These are phyloP conservation scores for Magnolia kwangsiensis DNA, from an alignment of 164 flowering plant species.

Conservation along the genomic window DNA sequence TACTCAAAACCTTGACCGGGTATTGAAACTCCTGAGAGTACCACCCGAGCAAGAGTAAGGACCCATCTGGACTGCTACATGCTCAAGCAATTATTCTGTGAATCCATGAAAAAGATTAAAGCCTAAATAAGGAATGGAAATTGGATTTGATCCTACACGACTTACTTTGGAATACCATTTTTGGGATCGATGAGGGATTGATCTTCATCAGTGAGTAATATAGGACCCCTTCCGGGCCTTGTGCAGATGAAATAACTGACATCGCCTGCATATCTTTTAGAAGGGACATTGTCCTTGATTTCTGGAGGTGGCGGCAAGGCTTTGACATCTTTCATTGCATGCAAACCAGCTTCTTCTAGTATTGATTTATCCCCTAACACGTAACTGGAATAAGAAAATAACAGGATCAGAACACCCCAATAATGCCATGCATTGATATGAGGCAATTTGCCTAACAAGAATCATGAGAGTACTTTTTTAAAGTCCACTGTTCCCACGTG, in stretches of 20 bases:
- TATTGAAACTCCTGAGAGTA: no score
- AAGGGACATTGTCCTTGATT: constrained; percentile 35
- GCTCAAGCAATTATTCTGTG: no score
- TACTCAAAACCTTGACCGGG: no score
- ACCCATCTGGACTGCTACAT: no score
- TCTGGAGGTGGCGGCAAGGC: constrained; percentile 75
- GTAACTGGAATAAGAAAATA: constrained; percentile 41
- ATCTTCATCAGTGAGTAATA: constrained; percentile 49
- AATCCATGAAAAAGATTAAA: no score
- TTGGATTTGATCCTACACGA: not conserved
- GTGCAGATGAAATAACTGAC: constrained; percentile 95
- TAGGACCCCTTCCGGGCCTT: constrained; percentile 87
- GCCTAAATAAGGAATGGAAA: no score
- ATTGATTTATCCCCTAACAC: constrained; percentile 84
- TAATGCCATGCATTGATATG: no score
- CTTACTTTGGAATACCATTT: constrained; percentile 77
- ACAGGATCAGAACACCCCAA: not conserved
- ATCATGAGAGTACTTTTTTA: no score
- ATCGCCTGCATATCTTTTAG: constrained; percentile 55
- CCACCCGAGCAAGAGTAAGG: no score
- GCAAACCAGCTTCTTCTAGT: constrained; percentile 72
- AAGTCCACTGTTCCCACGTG: no score
- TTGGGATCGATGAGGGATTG: constrained; percentile 71
- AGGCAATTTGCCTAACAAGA: no score
- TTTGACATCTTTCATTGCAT: constrained; percentile 56